Evolutionary conservation across 2,329 filamentous ascomycete genomes (phyloP).

Genomic region (Pyricularia sp.): DNA sequence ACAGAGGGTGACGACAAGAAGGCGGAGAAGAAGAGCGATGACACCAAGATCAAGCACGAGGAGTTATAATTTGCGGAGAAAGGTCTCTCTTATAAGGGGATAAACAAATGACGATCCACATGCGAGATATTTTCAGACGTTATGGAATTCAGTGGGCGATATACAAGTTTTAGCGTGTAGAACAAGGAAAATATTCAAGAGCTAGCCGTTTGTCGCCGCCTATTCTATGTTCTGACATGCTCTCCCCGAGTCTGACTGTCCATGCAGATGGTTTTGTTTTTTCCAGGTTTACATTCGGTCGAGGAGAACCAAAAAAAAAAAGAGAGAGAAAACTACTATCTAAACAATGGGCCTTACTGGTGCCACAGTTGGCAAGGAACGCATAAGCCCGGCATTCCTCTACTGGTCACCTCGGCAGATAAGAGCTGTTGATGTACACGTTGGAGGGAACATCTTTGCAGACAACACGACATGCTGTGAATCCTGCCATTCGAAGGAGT

Average conservation of each 20-base stretch:
- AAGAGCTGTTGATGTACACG: neutral
- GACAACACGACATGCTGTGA: neutral
- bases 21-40: constrained; percentile 13
- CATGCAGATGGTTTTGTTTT: neutral
- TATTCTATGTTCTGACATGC: neutral
- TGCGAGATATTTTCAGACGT: neutral
- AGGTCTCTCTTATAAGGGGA: neutral
- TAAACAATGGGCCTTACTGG: neutral
- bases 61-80: constrained; percentile 9
- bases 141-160: neutral
- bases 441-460: neutral
- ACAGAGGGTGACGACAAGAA: constrained; percentile 8
- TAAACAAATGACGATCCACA: neutral
- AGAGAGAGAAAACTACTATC: neutral
- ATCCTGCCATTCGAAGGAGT: neutral
- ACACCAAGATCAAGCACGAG: constrained; percentile 14
- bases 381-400: neutral
- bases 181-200: neutral
- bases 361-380: neutral
- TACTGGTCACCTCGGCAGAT: neutral
- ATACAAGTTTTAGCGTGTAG: neutral
- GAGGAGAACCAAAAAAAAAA: neutral
- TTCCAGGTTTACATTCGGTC: neutral
- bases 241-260: neutral
- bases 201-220: neutral